These are phyloP conservation scores for Psidium friedrichsthalianum DNA, from an alignment of 345 rosid species.

Conservation along the genomic window DNA sequence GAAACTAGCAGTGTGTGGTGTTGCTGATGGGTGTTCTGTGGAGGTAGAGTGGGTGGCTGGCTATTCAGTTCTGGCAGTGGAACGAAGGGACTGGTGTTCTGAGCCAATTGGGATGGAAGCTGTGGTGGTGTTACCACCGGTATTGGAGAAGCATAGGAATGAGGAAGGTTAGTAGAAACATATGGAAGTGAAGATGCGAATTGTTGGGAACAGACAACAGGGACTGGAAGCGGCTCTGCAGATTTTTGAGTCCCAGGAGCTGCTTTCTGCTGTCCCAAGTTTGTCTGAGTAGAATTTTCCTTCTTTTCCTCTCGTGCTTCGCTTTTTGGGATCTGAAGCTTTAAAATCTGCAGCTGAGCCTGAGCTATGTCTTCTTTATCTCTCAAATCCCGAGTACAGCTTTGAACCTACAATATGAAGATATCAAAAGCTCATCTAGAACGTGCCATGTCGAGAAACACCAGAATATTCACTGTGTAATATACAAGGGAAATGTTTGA, in stretches of 20 bases:
- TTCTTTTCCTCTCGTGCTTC: constrained; percentile 11
- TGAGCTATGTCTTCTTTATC: constrained; percentile 56
- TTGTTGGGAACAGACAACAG: constrained; percentile 7
- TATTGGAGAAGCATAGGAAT: constrained; percentile 5
- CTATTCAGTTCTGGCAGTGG: constrained; percentile 10
- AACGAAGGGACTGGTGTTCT: neutral
- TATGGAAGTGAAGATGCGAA: neutral
- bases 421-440: neutral
- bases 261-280: constrained; percentile 2
- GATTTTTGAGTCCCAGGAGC: neutral
- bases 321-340: constrained; percentile 19
- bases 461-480: neutral
- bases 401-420: constrained; percentile 26
- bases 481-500: neutral
- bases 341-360: constrained; percentile 23
- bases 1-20: neutral
- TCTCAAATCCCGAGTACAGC: constrained; percentile 30
- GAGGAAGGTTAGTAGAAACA: constrained; percentile 3
- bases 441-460: neutral
- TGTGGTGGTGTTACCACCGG: constrained; percentile 18
- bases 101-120: constrained; percentile 10
- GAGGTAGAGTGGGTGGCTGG: constrained; percentile 1
- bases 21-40: constrained; percentile 5
- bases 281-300: constrained; percentile 10
- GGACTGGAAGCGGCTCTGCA: neutral